A percentile compares a stretch with the other conserved stretches of the same genome.
Conservation (phyloP, 176 grass and related monocot genomes). For the Phoenix dactylifera region DNA sequence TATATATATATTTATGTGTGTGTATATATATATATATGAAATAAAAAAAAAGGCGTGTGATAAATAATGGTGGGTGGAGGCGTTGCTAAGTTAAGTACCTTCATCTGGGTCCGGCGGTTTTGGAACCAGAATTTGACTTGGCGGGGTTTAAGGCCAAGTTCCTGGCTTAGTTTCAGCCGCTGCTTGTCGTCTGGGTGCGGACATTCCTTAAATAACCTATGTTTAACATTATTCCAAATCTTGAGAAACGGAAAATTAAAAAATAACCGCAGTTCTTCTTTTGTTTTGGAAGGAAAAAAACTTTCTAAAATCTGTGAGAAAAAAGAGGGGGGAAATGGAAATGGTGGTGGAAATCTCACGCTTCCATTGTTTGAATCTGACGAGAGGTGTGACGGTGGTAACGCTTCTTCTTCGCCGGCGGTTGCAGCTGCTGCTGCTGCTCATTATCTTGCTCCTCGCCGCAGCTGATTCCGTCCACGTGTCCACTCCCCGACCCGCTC, state of each 20-base stretch:
- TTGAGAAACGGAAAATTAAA: no score
- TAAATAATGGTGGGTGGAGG: constrained; percentile 4
- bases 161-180: constrained; percentile 84
- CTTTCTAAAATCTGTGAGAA: background rate
- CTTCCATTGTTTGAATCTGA: constrained; percentile 99
- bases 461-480: constrained; percentile 73
- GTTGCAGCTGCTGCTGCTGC: constrained; percentile 1
- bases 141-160: constrained; percentile 80
- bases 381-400: constrained; percentile 97
- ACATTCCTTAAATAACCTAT: constrained; percentile 96
- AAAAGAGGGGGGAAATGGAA: background rate
- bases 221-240: no score
- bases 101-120: constrained; percentile 95
- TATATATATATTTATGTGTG: no score
- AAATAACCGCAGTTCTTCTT: no score
- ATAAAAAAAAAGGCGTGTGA: no score
- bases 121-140: constrained; percentile 99
- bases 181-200: constrained; percentile 99
- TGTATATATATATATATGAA: no score
- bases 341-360: constrained; percentile 29
- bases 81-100: constrained; percentile 16
- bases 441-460: constrained; percentile 63
- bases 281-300: no score
- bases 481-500: constrained; percentile 68
- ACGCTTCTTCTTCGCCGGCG: constrained; percentile 73